Conservation (phyloP, 2,329 filamentous ascomycete species). For the Colletotrichum orbiculare region DNA sequence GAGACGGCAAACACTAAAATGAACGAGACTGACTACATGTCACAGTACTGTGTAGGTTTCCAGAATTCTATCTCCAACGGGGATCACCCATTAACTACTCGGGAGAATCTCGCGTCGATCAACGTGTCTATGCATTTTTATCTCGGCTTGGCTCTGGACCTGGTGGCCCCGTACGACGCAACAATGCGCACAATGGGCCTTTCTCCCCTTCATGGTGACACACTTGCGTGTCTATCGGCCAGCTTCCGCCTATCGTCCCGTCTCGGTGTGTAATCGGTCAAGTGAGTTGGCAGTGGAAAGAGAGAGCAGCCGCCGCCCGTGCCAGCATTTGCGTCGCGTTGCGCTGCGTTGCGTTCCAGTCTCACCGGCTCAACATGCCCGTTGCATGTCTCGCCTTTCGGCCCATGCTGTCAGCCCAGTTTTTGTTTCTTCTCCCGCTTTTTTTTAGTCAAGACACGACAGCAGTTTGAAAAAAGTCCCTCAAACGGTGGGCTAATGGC, state of each 20-base stretch:
- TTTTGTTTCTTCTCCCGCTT: constrained; percentile 23
- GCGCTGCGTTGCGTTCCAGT: not conserved
- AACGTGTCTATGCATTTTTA: constrained; percentile 10
- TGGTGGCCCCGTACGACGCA: not conserved
- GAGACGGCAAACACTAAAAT: not conserved
- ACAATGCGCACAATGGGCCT: constrained; percentile 33
- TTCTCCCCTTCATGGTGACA: not conserved
- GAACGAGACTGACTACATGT: not conserved
- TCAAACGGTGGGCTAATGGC: constrained; percentile 16
- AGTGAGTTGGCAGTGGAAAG: constrained; percentile 8
- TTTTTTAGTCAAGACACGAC: constrained; percentile 16
- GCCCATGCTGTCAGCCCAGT: constrained; percentile 1
- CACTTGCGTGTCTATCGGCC: constrained; percentile 7
- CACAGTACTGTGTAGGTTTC: constrained; percentile 5
- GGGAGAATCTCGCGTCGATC: constrained; percentile 35
- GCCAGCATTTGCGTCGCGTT: constrained; percentile 6
- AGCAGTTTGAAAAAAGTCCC: not conserved
- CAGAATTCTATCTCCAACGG: constrained; percentile 27
- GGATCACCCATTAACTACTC: constrained; percentile 32
- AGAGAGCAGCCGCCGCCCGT: constrained; percentile 7
- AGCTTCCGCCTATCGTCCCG: constrained; percentile 1
- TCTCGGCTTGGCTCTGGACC: constrained; percentile 20
- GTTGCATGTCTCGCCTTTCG: constrained; percentile 30
- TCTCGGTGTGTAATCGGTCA: constrained; percentile 24
- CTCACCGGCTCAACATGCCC: constrained; percentile 26